Evolutionary conservation across 352 stramenopile genomes (phyloP).

Genomic region (Globisporangium spiculum): DNA sequence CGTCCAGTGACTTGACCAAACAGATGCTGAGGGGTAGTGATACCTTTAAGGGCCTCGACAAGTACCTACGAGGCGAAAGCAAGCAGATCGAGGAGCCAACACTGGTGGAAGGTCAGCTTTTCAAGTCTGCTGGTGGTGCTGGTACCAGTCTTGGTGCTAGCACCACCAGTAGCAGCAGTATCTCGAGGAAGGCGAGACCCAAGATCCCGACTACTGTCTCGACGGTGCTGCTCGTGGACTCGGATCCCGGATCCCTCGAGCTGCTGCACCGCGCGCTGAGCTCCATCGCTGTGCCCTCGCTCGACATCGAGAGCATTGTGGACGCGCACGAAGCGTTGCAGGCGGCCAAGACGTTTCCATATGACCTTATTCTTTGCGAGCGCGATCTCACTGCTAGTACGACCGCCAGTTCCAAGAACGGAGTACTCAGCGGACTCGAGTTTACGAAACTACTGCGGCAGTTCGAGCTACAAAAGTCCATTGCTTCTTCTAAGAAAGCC

Average conservation of each 20-base stretch:
- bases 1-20: slow-evolving; percentile 10
- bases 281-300: slow-evolving; percentile 15
- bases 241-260: slow-evolving; percentile 31
- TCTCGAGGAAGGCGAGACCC: background rate
- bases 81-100: slow-evolving; percentile 38
- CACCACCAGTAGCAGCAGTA: background rate
- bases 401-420: background rate
- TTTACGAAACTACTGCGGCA: slow-evolving; percentile 78
- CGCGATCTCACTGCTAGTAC: slow-evolving; percentile 37
- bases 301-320: slow-evolving; percentile 65
- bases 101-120: slow-evolving; percentile 43
- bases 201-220: slow-evolving; percentile 6
- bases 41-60: slow-evolving; percentile 44
- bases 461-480: slow-evolving; percentile 63
- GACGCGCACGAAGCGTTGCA: slow-evolving; percentile 50
- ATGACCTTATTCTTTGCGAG: slow-evolving; percentile 86
- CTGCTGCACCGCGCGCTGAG: slow-evolving; percentile 33
- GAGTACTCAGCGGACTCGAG: slow-evolving; percentile 58
- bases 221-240: slow-evolving; percentile 37
- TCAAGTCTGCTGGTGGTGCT: slow-evolving; percentile 11
- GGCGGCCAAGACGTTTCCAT: slow-evolving; percentile 45
- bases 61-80: slow-evolving; percentile 58
- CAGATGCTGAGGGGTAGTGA: slow-evolving; percentile 26
- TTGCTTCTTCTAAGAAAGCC: slow-evolving; percentile 12
- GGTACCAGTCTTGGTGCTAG: background rate